Percentiles rank a stretch among this genome's conserved stretches.
Evolutionary conservation across 2,329 filamentous ascomycete genomes (phyloP).

Genomic region (Dendryphion nanum): DNA sequence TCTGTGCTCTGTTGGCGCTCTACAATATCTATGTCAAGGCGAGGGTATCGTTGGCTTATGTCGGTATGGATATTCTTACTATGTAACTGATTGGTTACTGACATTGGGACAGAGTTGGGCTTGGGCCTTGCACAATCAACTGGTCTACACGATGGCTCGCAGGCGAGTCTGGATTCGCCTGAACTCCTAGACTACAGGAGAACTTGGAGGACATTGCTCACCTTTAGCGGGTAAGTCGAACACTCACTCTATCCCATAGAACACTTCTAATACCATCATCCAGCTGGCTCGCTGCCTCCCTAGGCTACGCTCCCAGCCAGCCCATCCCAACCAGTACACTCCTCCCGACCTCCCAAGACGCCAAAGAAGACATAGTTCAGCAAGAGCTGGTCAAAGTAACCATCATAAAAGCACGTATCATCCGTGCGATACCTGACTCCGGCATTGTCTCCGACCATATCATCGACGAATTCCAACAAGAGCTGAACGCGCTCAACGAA

Average conservation of each 20-base stretch:
- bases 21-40: constrained; percentile 21
- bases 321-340: constrained; percentile 1
- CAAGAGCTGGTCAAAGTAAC: constrained; percentile 16
- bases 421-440: constrained; percentile 5
- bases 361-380: constrained; percentile 11
- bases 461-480: constrained; percentile 9
- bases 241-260: not conserved
- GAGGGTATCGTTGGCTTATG: constrained; percentile 14
- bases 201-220: constrained; percentile 15
- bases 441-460: constrained; percentile 1
- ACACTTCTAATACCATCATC: not conserved
- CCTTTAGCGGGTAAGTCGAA: constrained; percentile 7
- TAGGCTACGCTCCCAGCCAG: constrained; percentile 9
- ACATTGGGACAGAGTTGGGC: constrained; percentile 12
- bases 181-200: constrained; percentile 11
- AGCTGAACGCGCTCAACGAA: constrained; percentile 11
- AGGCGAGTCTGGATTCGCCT: constrained; percentile 1
- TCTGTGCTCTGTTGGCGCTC: constrained; percentile 17
- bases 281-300: constrained; percentile 17
- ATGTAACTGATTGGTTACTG: not conserved
- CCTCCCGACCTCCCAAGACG: not conserved
- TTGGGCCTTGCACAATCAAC: constrained; percentile 11
- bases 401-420: constrained; percentile 17
- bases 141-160: constrained; percentile 4
- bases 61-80: constrained; percentile 9